These are phyloP conservation scores for Scutellaria minor DNA, from an alignment of 257 asterid species.

Conservation along the genomic window DNA sequence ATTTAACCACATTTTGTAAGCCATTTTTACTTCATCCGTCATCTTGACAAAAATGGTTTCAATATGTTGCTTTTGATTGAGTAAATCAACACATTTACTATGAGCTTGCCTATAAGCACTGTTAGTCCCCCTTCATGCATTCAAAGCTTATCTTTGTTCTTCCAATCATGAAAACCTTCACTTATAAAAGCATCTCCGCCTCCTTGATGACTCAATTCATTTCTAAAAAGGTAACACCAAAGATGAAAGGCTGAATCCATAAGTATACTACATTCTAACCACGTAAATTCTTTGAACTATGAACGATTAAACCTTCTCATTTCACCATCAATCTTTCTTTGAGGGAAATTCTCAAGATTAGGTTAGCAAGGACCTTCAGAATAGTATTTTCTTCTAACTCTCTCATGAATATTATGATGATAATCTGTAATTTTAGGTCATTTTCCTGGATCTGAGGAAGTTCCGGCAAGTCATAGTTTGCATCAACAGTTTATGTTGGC, in stretches of 20 bases:
- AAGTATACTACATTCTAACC: not conserved
- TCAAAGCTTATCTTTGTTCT: no score
- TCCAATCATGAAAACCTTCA: no score
- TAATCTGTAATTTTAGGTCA: not conserved
- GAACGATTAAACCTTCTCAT: not conserved
- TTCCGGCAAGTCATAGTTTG: not conserved
- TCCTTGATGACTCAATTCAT: not conserved
- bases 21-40: not conserved
- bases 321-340: not conserved
- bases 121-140: no score
- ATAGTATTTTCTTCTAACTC: not conserved
- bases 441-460: not conserved
- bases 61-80: not conserved
- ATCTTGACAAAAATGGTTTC: not conserved
- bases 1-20: no score
- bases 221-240: not conserved
- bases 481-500: not conserved
- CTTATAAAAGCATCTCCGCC: no score
- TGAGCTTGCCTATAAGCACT: no score
- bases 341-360: not conserved
- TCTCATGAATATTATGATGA: not conserved
- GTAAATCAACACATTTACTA: not conserved
- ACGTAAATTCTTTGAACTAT: not conserved
- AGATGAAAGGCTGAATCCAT: not conserved
- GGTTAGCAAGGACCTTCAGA: not conserved